phyloP scores from a whole-genome alignment of 2,329 filamentous ascomycete genomes.

The Pleomassaria siparia region DNA sequence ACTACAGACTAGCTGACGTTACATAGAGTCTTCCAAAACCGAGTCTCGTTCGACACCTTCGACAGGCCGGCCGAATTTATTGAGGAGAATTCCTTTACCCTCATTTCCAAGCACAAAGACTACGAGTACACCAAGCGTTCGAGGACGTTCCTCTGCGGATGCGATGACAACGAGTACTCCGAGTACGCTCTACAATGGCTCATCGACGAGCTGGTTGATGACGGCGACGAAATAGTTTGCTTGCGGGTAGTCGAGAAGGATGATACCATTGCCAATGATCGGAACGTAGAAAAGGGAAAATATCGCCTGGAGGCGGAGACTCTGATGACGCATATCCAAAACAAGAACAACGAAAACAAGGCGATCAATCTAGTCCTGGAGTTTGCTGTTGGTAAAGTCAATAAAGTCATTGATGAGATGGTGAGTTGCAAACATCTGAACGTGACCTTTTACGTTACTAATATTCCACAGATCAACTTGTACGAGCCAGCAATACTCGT shows the following conservation, averaged over 20 bases:
- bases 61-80: conserved; percentile 66
- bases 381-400: conserved; percentile 84
- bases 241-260: conserved; percentile 86
- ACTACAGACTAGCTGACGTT: conserved; percentile 16
- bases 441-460: background rate
- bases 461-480: conserved; percentile 70
- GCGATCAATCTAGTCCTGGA: conserved; percentile 85
- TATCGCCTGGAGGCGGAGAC: conserved; percentile 76
- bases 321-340: conserved; percentile 74
- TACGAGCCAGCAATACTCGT: conserved; percentile 91
- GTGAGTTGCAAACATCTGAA: conserved; percentile 53
- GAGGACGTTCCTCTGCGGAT: conserved; percentile 86
- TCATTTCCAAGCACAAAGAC: conserved; percentile 83
- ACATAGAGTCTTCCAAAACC: conserved; percentile 62
- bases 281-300: conserved; percentile 63
- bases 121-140: conserved; percentile 80
- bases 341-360: conserved; percentile 78
- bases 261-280: conserved; percentile 65
- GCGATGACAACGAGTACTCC: conserved; percentile 88
- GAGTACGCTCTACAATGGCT: conserved; percentile 92
- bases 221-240: conserved; percentile 91
- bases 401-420: conserved; percentile 87
- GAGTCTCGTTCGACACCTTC: conserved; percentile 76
- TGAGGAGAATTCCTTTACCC: conserved; percentile 65
- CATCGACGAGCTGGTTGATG: conserved; percentile 86